Evolutionary conservation across 495 filamentous ascomycete genomes (phyloP).

Genomic region (Tuber aestivum): DNA sequence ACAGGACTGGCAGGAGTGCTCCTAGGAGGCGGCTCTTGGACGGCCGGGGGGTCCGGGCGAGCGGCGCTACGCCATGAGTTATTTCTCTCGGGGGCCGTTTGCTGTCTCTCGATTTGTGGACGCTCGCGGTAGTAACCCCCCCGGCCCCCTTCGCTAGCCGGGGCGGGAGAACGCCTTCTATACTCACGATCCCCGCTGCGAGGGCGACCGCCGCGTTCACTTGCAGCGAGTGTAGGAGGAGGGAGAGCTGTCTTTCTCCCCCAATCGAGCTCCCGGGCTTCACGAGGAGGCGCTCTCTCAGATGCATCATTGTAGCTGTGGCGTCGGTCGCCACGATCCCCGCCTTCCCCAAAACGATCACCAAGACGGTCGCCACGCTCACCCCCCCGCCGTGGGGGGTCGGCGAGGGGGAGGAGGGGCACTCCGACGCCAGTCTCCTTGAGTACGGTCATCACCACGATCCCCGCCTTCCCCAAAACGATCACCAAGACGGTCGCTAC

Average conservation of each 20-base stretch:
- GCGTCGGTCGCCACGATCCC: constrained; percentile 49
- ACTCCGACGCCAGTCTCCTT: constrained; percentile 81
- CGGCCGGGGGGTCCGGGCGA: constrained; percentile 59
- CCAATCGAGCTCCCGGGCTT: constrained; percentile 73
- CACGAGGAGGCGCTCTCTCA: constrained; percentile 54
- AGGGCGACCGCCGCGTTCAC: constrained; percentile 64
- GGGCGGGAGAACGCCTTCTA: constrained; percentile 37
- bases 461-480: constrained; percentile 53
- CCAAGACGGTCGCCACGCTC: constrained; percentile 52
- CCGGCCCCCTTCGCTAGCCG: constrained; percentile 23
- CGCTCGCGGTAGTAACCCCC: constrained; percentile 35
- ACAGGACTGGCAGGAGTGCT: constrained; percentile 43
- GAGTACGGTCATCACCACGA: constrained; percentile 56
- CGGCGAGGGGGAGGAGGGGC: constrained; percentile 68
- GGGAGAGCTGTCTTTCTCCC: constrained; percentile 91
- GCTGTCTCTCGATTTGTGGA: constrained; percentile 33
- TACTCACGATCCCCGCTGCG: constrained; percentile 57
- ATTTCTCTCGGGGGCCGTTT: constrained; percentile 63
- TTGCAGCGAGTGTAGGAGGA: constrained; percentile 50
- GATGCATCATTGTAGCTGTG: constrained; percentile 54
- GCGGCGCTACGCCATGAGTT: constrained; percentile 80
- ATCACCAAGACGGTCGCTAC: constrained; percentile 51
- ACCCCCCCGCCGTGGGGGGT: constrained; percentile 41
- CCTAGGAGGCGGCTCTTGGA: constrained; percentile 42
- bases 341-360: constrained; percentile 51